Evolutionary conservation across 371 early-diverging fungal genomes (phyloP), one percentile per base, ranked within the genome.

Genomic region (Rhizopus microsporus): DNA sequence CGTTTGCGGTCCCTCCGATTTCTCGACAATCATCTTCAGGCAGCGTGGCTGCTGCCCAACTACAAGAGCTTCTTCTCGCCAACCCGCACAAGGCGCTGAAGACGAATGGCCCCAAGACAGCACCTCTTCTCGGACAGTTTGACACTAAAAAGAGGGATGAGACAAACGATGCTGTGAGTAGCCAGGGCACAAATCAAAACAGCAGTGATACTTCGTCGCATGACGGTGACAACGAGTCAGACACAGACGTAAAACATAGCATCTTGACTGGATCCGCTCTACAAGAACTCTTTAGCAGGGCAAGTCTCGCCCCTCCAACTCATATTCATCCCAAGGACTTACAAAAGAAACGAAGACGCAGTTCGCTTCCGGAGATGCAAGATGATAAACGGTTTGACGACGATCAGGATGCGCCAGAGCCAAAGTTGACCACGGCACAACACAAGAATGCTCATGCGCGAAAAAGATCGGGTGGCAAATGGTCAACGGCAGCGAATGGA

Each of bases 1-100:
- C 44, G 3, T 66, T 66, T 35, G 49, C 54, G 6, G 57, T 61
- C 4, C 62, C 66, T 33, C 66, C 66, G n/a, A 66, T 66, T 33
- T 61, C 66, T 6, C 52, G 63, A 10, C 60, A 56, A 37, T 56
- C 60, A 2, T 59, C 56, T 9, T 51, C 56, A 5, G 56, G 54
- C 17, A 52, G 54, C 44, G 69, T 62, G 4, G 55, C 71, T 17
- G 67, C 62, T 29, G 44, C 61, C 30, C 71, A 73, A 29, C 35
- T 70, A 16, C 78, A 77, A 47, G 73, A 77, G 32, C 51, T 75
- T 4, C 16, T 75, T 8, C 17, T 72, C n/a, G 57, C 54, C n/a
- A 54, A 63, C 45, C 72, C 71, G 1, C 62, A 65, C 51, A 73
- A 73, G 34, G 61, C 68, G 7, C 60, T 75, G 17, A 73, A 74